A percentile compares a stretch with the other conserved stretches of the same genome.
Evolutionary conservation across 768 basidiomycete genomes (phyloP).

Genomic region (Leccinum uliginosum): DNA sequence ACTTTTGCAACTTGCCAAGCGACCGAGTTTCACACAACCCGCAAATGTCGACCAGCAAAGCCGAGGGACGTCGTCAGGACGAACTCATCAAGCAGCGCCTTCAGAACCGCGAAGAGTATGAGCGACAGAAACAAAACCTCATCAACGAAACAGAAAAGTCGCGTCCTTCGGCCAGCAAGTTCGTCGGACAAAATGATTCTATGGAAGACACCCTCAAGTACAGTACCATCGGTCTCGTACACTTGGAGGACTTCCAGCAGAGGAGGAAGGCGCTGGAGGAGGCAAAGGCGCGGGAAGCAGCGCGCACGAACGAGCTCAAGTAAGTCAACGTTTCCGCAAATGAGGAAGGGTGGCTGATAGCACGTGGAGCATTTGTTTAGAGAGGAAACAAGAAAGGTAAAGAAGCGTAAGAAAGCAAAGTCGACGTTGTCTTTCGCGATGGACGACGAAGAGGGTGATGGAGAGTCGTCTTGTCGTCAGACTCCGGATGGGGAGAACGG

Average conservation of each 20-base stretch:
- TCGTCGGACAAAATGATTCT: slow-evolving; percentile 91
- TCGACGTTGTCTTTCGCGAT: slow-evolving; percentile 87
- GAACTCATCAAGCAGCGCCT: slow-evolving; percentile 79
- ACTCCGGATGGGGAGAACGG: slow-evolving; percentile 36
- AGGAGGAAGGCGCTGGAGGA: slow-evolving; percentile 86
- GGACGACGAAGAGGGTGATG: slow-evolving; percentile 69
- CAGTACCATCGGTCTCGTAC: slow-evolving; percentile 87
- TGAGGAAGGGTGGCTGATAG: slow-evolving; percentile 56
- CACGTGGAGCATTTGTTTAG: slow-evolving; percentile 82
- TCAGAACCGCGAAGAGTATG: slow-evolving; percentile 76
- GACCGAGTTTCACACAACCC: slow-evolving; percentile 7
- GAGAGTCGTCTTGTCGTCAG: slow-evolving; percentile 36
- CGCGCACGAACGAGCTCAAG: slow-evolving; percentile 80
- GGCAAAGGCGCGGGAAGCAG: slow-evolving; percentile 85
- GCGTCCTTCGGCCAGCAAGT: slow-evolving; percentile 80
- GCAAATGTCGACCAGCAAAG: slow-evolving; percentile 69
- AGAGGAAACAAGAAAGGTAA: slow-evolving; percentile 78
- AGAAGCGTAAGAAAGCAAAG: slow-evolving; percentile 93
- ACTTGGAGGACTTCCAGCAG: slow-evolving; percentile 89
- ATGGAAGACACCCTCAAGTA: slow-evolving; percentile 92
- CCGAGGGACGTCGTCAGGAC: slow-evolving; percentile 83
- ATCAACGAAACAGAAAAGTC: slow-evolving; percentile 91
- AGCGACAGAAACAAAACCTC: slow-evolving; percentile 75
- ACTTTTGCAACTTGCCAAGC: not conserved
- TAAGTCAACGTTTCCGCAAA: slow-evolving; percentile 45